phyloP scores from a whole-genome alignment of 1,139 yeast genomes.

The Blastobotrys serpentis region DNA sequence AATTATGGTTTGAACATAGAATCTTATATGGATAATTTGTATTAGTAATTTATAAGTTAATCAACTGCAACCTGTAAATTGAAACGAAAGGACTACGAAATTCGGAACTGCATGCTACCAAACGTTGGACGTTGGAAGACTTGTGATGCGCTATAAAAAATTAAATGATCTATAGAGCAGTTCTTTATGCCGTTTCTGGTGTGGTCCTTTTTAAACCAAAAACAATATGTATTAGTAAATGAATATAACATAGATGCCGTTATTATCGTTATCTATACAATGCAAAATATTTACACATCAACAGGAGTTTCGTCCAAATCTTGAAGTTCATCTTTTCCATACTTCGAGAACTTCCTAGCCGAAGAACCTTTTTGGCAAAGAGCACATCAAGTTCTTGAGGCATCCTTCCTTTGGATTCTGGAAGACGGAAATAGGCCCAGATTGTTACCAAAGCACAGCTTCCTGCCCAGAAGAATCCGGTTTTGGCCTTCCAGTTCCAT shows the following conservation, averaged over 20 bases:
- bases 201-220: too few relatives aligned
- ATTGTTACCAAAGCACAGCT: constrained; percentile 38
- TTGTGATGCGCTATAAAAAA: too few relatives aligned
- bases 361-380: constrained; percentile 45
- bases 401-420: constrained; percentile 57
- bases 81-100: too few relatives aligned
- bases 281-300: too few relatives aligned
- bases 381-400: constrained; percentile 57
- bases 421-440: constrained; percentile 53
- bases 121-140: too few relatives aligned
- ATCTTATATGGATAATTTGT: constrained; percentile 26
- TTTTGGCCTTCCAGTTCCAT: constrained; percentile 57
- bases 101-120: too few relatives aligned
- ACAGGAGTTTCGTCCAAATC: not conserved
- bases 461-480: constrained; percentile 58
- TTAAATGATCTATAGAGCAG: too few relatives aligned
- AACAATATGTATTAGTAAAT: too few relatives aligned
- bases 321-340: not conserved
- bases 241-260: too few relatives aligned
- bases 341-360: constrained; percentile 45
- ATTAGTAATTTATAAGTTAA: constrained; percentile 15
- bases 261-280: too few relatives aligned
- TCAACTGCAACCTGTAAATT: not conserved
- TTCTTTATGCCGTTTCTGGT: too few relatives aligned
- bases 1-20: constrained; percentile 26